Conservation (phyloP, 2,329 filamentous ascomycete genomes). For the Epichloe uncinata region DNA sequence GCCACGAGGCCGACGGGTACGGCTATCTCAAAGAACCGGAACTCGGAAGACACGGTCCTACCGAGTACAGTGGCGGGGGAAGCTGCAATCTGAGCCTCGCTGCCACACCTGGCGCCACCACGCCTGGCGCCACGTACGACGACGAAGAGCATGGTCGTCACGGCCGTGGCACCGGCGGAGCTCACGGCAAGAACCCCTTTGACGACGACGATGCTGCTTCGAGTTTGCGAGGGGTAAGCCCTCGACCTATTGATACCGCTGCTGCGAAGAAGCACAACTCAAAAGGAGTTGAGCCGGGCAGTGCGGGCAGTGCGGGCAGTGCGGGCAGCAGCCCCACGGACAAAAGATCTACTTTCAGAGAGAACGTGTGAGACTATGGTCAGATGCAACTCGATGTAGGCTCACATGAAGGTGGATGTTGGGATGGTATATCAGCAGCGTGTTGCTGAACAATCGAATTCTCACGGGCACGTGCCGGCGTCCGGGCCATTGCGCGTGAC, state of each 20-base stretch:
- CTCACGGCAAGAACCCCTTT: constrained; percentile 46
- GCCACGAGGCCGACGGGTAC: constrained; percentile 55
- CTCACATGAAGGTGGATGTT: background rate
- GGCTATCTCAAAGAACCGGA: constrained; percentile 70
- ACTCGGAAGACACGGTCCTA: constrained; percentile 35
- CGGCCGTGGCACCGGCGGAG: constrained; percentile 19
- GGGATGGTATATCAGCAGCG: background rate
- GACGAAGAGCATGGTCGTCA: constrained; percentile 19
- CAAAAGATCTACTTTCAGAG: constrained; percentile 55
- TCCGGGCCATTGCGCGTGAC: too few species aligned
- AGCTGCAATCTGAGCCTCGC: constrained; percentile 38
- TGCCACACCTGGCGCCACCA: constrained; percentile 20
- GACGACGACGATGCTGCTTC: constrained; percentile 49
- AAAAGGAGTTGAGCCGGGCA: constrained; percentile 18
- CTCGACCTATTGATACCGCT: constrained; percentile 51
- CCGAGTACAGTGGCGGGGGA: constrained; percentile 22
- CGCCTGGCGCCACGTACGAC: constrained; percentile 18
- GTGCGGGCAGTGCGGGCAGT: constrained; percentile 22
- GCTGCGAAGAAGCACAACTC: constrained; percentile 15
- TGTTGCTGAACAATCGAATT: background rate
- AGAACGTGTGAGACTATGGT: constrained; percentile 41
- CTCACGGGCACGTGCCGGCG: background rate
- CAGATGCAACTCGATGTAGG: background rate
- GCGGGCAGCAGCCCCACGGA: constrained; percentile 47
- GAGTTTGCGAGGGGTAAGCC: constrained; percentile 57